phyloP scores from a whole-genome alignment of 345 rosid species.

The Toxicodendron radicans region DNA sequence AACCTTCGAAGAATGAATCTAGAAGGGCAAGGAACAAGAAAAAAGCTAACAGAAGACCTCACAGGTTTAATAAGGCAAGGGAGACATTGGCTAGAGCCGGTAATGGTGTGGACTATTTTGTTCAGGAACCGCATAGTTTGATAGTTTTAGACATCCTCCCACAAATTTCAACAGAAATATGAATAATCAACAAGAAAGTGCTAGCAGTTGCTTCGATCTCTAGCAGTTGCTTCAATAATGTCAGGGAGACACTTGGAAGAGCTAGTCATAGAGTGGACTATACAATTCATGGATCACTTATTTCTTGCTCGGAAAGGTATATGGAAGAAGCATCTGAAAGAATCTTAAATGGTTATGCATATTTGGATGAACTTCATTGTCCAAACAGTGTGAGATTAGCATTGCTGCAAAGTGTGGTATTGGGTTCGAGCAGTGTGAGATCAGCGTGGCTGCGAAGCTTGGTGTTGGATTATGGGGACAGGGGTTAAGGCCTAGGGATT shows the following conservation, averaged over 20 bases:
- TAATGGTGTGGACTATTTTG: neutral
- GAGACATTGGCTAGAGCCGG: neutral
- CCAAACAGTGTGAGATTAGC: neutral
- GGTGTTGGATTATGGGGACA: no score
- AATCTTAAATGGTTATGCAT: neutral
- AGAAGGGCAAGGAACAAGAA: neutral
- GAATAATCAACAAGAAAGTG: neutral
- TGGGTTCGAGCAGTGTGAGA: neutral
- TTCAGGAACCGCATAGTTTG: neutral
- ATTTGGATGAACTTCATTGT: conserved; percentile 1
- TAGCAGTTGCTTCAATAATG: no score
- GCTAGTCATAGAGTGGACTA: no score
- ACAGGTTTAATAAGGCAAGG: neutral
- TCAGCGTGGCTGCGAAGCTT: neutral
- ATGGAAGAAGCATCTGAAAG: conserved; percentile 10
- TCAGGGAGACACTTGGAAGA: no score
- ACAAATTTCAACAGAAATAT: neutral
- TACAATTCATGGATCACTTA: no score
- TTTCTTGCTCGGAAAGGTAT: neutral
- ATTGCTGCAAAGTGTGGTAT: neutral
- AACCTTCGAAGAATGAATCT: conserved; percentile 17
- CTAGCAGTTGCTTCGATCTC: no score
- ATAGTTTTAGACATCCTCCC: neutral
- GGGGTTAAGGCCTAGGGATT: neutral
- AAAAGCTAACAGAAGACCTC: neutral